Conservation (phyloP, 805 yeast genomes). For the Pichia insulana region DNA sequence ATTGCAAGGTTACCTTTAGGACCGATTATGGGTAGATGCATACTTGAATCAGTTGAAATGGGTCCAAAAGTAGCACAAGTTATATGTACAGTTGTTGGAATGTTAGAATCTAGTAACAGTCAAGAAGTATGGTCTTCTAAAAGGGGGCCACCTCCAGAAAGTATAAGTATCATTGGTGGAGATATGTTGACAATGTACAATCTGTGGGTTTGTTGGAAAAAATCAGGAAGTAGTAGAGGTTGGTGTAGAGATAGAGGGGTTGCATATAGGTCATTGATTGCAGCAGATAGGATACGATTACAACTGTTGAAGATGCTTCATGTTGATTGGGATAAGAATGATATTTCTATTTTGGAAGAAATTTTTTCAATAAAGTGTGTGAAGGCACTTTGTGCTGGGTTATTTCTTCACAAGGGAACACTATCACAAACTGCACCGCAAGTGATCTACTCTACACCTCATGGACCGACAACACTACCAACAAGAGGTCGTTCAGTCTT, state of each 20-base stretch:
- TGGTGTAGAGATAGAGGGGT: not conserved
- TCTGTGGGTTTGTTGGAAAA: not conserved
- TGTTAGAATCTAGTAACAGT: too few species aligned
- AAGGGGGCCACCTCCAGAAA: not conserved
- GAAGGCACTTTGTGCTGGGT: too few species aligned
- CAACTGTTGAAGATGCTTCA: not conserved
- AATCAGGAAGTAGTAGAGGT: not conserved
- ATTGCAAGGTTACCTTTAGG: constrained; percentile 93
- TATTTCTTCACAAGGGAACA: too few species aligned
- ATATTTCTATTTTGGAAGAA: too few species aligned
- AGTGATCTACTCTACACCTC: not conserved
- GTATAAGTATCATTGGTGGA: not conserved
- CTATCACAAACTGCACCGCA: too few species aligned
- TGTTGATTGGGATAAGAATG: not conserved
- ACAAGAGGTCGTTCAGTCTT: not conserved
- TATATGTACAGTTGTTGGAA: too few species aligned
- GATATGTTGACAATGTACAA: not conserved
- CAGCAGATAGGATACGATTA: not conserved
- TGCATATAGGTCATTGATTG: not conserved
- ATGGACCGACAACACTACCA: not conserved
- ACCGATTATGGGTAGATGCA: constrained; percentile 54
- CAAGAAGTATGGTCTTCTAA: too few species aligned
- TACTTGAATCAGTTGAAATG: not conserved
- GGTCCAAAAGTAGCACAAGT: too few species aligned
- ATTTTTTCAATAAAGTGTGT: too few species aligned